Conservation (phyloP, 371 early-diverging fungal species). For the Saksenaea vasiformis region DNA sequence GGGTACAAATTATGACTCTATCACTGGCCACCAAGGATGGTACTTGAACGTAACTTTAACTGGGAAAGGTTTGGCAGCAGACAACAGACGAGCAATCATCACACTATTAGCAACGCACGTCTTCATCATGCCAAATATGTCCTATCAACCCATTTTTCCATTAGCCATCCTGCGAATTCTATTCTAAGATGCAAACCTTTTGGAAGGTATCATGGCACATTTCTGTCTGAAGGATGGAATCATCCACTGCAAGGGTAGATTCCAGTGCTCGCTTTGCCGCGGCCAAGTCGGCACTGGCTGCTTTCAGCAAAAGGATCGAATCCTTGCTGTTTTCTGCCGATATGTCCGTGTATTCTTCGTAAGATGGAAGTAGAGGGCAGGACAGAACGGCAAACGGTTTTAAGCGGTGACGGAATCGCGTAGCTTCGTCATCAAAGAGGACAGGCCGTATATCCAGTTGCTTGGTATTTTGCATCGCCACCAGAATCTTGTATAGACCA, state of each 20-base stretch:
- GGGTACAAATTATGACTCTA: not conserved
- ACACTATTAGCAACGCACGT: slow-evolving; percentile 47
- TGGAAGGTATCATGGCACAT: slow-evolving; percentile 46
- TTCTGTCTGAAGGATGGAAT: slow-evolving; percentile 29
- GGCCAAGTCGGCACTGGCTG: slow-evolving; percentile 23
- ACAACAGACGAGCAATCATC: slow-evolving; percentile 18
- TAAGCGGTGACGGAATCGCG: slow-evolving; percentile 63
- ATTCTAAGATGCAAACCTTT: slow-evolving; percentile 27
- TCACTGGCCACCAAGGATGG: slow-evolving; percentile 55
- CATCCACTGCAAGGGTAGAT: not conserved
- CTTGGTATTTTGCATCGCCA: slow-evolving; percentile 32
- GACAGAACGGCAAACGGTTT: slow-evolving; percentile 52
- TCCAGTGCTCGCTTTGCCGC: slow-evolving; percentile 39
- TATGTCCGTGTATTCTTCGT: slow-evolving; percentile 29
- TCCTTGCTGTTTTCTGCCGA: slow-evolving; percentile 30
- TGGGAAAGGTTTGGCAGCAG: slow-evolving; percentile 12
- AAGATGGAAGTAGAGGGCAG: slow-evolving; percentile 51
- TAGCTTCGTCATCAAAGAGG: slow-evolving; percentile 57
- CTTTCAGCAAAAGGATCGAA: slow-evolving; percentile 23
- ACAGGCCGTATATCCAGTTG: slow-evolving; percentile 40
- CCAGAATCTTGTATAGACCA: slow-evolving; percentile 35
- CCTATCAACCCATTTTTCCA: slow-evolving; percentile 19
- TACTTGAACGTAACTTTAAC: slow-evolving; percentile 44
- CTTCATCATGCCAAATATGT: slow-evolving; percentile 39
- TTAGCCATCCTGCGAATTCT: not conserved